Conservation (phyloP, 495 filamentous ascomycete species). For the Hypoxylon cercidicola region DNA sequence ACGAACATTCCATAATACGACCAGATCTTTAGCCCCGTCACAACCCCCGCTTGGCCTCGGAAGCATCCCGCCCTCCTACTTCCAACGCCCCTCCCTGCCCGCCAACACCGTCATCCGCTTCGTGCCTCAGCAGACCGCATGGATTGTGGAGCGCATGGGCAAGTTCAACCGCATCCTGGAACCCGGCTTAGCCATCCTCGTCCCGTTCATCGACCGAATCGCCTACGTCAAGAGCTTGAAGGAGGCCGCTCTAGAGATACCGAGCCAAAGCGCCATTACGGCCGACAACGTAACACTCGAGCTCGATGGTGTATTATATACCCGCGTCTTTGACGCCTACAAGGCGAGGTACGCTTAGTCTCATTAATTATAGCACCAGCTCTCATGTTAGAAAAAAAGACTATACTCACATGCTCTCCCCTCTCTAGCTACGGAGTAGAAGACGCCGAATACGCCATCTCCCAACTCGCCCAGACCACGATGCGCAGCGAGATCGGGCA, state of each 20-base stretch:
- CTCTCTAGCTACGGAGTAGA: slow-evolving; percentile 88
- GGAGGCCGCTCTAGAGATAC: slow-evolving; percentile 95
- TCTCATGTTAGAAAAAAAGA: neutral
- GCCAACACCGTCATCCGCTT: slow-evolving; percentile 96
- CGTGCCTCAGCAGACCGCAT: slow-evolving; percentile 98
- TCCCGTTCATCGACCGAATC: slow-evolving; percentile 94
- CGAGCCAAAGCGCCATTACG: slow-evolving; percentile 94
- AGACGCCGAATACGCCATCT: slow-evolving; percentile 98
- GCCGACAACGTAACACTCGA: slow-evolving; percentile 98
- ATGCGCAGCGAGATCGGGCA: slow-evolving; percentile 99
- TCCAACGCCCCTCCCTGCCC: slow-evolving; percentile 71
- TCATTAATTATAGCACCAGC: neutral
- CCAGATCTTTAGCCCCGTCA: slow-evolving; percentile 27
- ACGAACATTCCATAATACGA: slow-evolving; percentile 48
- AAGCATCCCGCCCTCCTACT: slow-evolving; percentile 62
- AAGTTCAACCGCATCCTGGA: slow-evolving; percentile 92
- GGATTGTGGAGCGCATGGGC: slow-evolving; percentile 99
- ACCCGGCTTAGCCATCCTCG: slow-evolving; percentile 87
- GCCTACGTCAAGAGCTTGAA: slow-evolving; percentile 98
- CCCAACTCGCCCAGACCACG: slow-evolving; percentile 95
- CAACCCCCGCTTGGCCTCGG: slow-evolving; percentile 36
- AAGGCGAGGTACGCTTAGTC: slow-evolving; percentile 78
- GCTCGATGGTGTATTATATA: slow-evolving; percentile 94
- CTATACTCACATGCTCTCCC: neutral
- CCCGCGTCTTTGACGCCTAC: slow-evolving; percentile 94